Conservation (phyloP, 768 basidiomycete genomes). For the Boletus coccyginus region DNA sequence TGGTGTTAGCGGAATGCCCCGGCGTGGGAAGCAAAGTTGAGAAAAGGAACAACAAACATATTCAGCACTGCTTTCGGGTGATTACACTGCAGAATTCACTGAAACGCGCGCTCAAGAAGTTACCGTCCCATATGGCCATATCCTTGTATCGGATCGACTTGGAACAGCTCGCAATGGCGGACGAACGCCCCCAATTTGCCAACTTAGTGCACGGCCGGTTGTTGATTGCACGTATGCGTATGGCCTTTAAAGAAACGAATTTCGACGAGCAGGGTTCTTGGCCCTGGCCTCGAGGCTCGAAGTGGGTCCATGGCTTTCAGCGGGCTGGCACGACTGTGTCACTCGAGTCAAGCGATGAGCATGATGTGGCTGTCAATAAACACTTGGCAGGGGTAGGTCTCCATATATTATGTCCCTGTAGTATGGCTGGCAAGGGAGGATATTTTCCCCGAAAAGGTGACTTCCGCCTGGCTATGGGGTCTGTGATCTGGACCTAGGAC, state of each 20-base stretch:
- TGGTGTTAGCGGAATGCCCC: too few species aligned
- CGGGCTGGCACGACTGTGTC: background rate
- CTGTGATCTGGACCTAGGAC: background rate
- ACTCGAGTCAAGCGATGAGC: background rate
- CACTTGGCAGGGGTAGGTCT: background rate
- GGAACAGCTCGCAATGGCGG: background rate
- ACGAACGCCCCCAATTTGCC: background rate
- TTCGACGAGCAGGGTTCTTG: background rate
- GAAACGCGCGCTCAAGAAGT: background rate
- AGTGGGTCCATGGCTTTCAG: background rate
- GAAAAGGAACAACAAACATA: background rate
- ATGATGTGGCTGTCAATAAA: background rate
- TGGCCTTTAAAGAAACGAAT: background rate
- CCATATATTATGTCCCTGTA: background rate
- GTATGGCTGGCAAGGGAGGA: background rate
- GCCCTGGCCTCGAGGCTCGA: background rate
- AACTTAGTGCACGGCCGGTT: too few species aligned
- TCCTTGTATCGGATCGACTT: background rate
- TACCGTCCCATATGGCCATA: background rate
- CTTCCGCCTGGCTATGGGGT: background rate
- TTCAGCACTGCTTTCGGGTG: background rate
- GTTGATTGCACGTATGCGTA: background rate
- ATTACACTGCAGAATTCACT: background rate
- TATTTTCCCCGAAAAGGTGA: background rate
- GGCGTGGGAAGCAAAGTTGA: too few species aligned